Evolutionary conservation across 768 basidiomycete species (phyloP), one percentile per base, ranked within the genome.

Genomic region (Cystobasidium tubakii): DNA sequence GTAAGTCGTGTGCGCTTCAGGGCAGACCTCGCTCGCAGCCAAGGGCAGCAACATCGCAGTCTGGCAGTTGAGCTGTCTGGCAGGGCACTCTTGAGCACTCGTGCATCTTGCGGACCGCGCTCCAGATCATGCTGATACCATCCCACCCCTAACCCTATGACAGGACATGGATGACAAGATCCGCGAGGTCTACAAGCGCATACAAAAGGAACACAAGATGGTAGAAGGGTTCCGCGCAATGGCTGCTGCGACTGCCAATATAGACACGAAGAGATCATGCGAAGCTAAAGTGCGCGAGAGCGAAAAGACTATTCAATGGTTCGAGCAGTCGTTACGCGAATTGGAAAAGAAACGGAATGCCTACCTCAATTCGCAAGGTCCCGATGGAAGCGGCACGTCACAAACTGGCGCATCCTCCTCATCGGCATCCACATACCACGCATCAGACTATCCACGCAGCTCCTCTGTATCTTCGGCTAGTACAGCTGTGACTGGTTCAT

Each of bases 201-300:
- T 95, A 81, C 87, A 89, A 83, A 92, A 89, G 42, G 91, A 95
- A 83, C 89, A 89, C 82, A 93, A 91, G 86, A 88, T 94, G 81
- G 85, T 95, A 77, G 90, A 93, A 82, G 92, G 88, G 21, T 87
- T 88, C 33, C 86, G 89, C 80, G 85, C 86, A 77, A 84, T 94
- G 72, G 86, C 89, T 57, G 86, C 87, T 81, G 92, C 92, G 1
- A 93, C 92, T 36, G 86, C 83, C 54, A 95, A 95, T 79, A 89
- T 87, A 77, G 91, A 93, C 82, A 92, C 94, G 62, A 83, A 91
- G 64, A 85, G 88, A 75, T 85, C 86, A 76, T 90, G 88, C 78
- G 90, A 93, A 76, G 87, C 86, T 76, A 88, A 92, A 84, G 90
- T 92, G 82, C 87, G 88, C 78, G 91, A 94, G 81, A 88, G 90